These are phyloP conservation scores for Zanthoxylum bungeanum DNA, from an alignment of 345 rosid species.

Conservation along the genomic window DNA sequence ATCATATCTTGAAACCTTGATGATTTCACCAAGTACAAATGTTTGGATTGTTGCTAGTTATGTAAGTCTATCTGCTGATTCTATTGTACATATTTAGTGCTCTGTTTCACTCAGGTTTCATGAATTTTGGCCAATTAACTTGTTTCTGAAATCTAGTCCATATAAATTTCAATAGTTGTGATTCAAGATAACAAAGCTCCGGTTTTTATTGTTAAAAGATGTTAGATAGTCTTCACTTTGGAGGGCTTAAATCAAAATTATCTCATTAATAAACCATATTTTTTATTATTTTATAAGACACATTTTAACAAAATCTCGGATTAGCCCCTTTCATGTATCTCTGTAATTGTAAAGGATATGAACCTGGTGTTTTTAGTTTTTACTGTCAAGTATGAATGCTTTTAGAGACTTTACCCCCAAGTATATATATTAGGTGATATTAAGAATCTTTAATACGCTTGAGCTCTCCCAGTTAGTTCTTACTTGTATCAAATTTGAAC, in stretches of 20 bases:
- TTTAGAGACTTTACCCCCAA: not conserved
- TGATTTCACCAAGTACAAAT: no score
- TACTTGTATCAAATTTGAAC: not conserved
- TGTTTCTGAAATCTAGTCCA: not conserved
- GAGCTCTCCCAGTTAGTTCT: not conserved
- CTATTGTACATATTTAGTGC: not conserved
- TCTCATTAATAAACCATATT: no score
- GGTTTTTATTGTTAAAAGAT: not conserved
- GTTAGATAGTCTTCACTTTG: no score
- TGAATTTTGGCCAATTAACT: not conserved
- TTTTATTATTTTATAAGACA: no score
- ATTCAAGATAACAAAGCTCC: not conserved
- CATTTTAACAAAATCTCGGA: no score
- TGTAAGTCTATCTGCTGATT: not conserved
- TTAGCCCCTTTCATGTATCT: constrained; percentile 3
- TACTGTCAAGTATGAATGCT: constrained; percentile 6
- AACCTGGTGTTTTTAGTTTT: constrained; percentile 6
- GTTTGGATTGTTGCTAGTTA: not conserved
- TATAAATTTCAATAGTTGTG: not conserved
- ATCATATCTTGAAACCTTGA: not conserved
- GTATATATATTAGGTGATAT: no score
- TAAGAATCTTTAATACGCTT: not conserved
- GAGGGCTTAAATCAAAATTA: no score
- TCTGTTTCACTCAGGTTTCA: not conserved
- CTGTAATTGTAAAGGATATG: constrained; percentile 2